Evolutionary conservation across 2,329 filamentous ascomycete species (phyloP).

Genomic region (Onygenales sp.): DNA sequence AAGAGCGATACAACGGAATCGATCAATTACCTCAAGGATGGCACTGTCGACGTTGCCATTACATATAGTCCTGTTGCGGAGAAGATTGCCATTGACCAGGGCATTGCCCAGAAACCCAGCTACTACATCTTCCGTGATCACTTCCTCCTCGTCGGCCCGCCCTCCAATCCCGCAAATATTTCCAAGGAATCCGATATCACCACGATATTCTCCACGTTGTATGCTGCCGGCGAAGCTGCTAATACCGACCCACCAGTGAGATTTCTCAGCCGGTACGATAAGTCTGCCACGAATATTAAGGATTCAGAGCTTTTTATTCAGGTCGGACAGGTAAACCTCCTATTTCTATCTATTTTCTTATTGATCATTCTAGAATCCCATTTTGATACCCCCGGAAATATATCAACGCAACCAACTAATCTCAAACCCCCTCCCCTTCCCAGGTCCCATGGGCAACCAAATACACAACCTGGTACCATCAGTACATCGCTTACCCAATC

Average conservation of each 20-base stretch:
- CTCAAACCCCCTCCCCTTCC: background rate
- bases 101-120: constrained; percentile 23
- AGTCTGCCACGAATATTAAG: constrained; percentile 43
- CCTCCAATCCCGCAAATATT: constrained; percentile 26
- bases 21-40: constrained; percentile 35
- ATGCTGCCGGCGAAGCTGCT: constrained; percentile 24
- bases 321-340: constrained; percentile 31
- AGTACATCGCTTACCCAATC: constrained; percentile 37
- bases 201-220: constrained; percentile 28
- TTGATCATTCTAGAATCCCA: background rate
- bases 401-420: background rate
- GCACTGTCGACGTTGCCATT: constrained; percentile 36
- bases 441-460: constrained; percentile 37
- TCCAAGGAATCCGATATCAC: constrained; percentile 20
- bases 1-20: constrained; percentile 38
- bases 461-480: constrained; percentile 40
- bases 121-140: constrained; percentile 41
- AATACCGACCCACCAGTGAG: constrained; percentile 25
- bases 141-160: constrained; percentile 35
- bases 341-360: background rate
- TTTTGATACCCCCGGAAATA: background rate
- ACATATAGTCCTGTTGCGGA: constrained; percentile 38
- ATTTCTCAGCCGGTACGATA: constrained; percentile 39
- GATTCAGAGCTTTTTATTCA: constrained; percentile 37
- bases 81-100: constrained; percentile 33